Percentiles rank a stretch among this genome's conserved stretches.
Conservation (phyloP, 495 filamentous ascomycete species). For the Trypethelium eluteriae region DNA sequence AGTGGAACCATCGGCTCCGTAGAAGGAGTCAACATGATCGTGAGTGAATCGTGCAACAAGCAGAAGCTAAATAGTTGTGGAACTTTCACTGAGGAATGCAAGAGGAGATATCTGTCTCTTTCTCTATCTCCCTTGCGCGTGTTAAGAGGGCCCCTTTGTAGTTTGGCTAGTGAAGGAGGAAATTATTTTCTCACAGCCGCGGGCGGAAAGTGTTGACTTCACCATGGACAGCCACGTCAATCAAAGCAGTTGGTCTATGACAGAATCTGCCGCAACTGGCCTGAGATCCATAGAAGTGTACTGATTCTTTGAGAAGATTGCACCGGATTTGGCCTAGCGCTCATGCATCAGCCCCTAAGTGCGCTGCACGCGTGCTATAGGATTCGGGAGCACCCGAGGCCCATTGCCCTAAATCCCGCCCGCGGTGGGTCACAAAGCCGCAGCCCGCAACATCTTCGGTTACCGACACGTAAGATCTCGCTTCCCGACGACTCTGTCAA, state of each 20-base stretch:
- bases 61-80: not conserved
- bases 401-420: not conserved
- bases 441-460: not conserved
- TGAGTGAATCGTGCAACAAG: not conserved
- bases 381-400: not conserved
- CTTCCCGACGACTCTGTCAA: not conserved
- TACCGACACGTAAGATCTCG: not conserved
- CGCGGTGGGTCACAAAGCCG: not conserved
- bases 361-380: not conserved
- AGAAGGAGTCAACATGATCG: not conserved
- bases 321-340: too few species aligned
- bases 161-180: not conserved
- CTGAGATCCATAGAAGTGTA: not conserved
- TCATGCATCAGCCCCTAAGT: not conserved
- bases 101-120: not conserved
- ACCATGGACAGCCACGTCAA: not conserved
- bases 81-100: constrained; percentile 4
- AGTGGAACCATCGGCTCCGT: not conserved
- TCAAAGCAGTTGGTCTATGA: not conserved
- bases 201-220: not conserved
- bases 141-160: not conserved
- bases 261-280: not conserved
- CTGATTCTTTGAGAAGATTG: not conserved
- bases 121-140: not conserved
- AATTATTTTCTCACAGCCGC: not conserved